Conservation (phyloP, 495 filamentous ascomycete species). For the Xanthoparmelia taractica region DNA sequence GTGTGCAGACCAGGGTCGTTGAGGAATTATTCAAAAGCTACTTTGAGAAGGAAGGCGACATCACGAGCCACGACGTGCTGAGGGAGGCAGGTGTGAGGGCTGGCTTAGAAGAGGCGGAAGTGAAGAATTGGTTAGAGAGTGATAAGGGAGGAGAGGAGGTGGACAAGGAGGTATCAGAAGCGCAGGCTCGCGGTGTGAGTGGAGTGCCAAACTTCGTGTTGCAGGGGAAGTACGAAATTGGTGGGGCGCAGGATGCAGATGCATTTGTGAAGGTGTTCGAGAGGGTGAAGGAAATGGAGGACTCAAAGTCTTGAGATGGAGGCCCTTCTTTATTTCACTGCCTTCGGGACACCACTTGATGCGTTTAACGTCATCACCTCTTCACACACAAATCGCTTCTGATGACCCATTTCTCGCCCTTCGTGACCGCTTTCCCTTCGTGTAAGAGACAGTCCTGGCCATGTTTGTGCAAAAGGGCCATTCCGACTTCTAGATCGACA, state of each 20-base stretch:
- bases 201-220: constrained; percentile 73
- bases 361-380: constrained; percentile 31
- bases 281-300: constrained; percentile 39
- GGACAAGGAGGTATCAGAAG: constrained; percentile 58
- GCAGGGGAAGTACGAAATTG: constrained; percentile 53
- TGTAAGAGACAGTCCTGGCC: constrained; percentile 85
- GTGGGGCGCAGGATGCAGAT: constrained; percentile 57
- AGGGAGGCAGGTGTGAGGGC: constrained; percentile 53
- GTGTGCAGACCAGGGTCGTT: constrained; percentile 55
- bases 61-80: constrained; percentile 57
- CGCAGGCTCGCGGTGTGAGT: constrained; percentile 48
- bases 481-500: constrained; percentile 67
- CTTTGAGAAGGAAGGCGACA: constrained; percentile 71
- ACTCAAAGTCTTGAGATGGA: not conserved
- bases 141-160: constrained; percentile 61
- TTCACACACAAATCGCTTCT: constrained; percentile 77
- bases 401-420: constrained; percentile 90
- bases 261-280: constrained; percentile 51
- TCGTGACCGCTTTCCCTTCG: constrained; percentile 69
- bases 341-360: not conserved
- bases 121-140: constrained; percentile 52
- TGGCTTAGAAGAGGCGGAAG: constrained; percentile 47
- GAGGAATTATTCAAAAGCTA: constrained; percentile 64
- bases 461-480: constrained; percentile 82
- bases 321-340: not conserved